Base-by-base conservation (phyloP, 371 early-diverging fungal species). In the Mucor irregularis region DNA sequence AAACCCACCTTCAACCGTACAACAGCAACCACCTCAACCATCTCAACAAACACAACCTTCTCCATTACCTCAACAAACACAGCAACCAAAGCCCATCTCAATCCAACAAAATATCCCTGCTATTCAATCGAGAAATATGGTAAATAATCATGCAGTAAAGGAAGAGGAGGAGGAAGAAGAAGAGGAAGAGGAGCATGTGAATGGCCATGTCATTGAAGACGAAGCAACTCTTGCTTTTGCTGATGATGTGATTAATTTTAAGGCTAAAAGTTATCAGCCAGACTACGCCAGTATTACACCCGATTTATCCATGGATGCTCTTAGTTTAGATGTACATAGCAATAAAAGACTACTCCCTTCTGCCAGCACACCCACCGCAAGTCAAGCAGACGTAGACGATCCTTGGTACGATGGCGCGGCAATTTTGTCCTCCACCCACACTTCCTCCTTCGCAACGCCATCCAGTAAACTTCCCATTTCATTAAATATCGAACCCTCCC, bases 191-290 rank as follows among this genome's bases (percentile, higher is more conserved):
- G 59, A 56, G 21, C 21, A 39, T 1, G 29, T 52, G 10, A 9
- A 24, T 13, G 13, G 16, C 2, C 55, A 43, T 8, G 42, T 71
- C 6, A 67, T 74, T 40, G 69, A 71, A 49, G 75, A 74, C 60
- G 75, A 74, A 47, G 75, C 75, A 19, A 74, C 75, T 34, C 54
- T 66, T 11, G 75, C 75, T 9, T 74, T 74, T 68, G 75, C 75
- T 29, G 58, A 57, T 11, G 74, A 74, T 31, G 51, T 58, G 6
- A 58, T 64, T 9, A 35, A 55, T 17, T 68, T 69, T 34, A 14
- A 40, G n/a, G 5, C 39, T 19, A n/a, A n/a, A n/a, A 39, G 19
- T 21, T 39, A 39, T 21, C 4, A 16, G 21, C 21, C 38, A 21
- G 13, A 37, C 25, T 26, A 53, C 4, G 33, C 17, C n/a, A 17